A percentile compares a stretch with the other conserved stretches of the same genome.
Conservation (phyloP, 129 eudicot species). For the Saussurea involucrata region DNA sequence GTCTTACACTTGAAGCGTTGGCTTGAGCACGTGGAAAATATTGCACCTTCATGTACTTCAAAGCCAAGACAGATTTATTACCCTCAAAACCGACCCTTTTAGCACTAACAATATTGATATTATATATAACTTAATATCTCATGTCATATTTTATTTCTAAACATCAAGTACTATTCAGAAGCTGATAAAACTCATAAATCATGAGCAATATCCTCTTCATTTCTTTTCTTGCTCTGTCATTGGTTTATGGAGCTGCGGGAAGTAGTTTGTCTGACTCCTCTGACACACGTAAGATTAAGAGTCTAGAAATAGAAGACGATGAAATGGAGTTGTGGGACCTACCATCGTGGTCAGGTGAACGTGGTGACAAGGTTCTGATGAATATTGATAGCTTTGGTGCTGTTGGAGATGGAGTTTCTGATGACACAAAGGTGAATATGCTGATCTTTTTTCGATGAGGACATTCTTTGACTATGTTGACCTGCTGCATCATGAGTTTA, state of each 20-base stretch:
- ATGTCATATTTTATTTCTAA: conserved; percentile 40
- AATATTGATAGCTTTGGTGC: conserved; percentile 93
- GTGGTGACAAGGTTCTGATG: conserved; percentile 50
- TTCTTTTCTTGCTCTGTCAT: conserved; percentile 47
- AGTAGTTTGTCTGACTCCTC: conserved; percentile 26
- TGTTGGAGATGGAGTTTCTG: conserved; percentile 87
- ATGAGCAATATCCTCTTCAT: conserved; percentile 51
- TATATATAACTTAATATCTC: conserved; percentile 42
- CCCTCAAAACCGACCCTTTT: conserved; percentile 43
- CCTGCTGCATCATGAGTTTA: conserved; percentile 9
- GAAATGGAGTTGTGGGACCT: conserved; percentile 38
- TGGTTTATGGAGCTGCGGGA: conserved; percentile 32
- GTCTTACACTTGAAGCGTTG: conserved; percentile 79
- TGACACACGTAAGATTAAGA: conserved; percentile 26
- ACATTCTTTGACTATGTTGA: neutral
- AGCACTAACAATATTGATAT: conserved; percentile 32
- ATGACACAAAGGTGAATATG: conserved; percentile 82
- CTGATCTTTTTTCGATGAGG: neutral
- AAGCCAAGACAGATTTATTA: conserved; percentile 73
- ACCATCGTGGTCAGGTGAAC: conserved; percentile 51
- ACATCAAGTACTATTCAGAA: conserved; percentile 32
- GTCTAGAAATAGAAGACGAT: conserved; percentile 37
- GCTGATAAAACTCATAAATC: conserved; percentile 28
- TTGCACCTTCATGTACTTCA: conserved; percentile 65
- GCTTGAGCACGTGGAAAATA: conserved; percentile 57